Base-by-base conservation (phyloP, 106 monocot species). In the Amphibolis antarctica region DNA sequence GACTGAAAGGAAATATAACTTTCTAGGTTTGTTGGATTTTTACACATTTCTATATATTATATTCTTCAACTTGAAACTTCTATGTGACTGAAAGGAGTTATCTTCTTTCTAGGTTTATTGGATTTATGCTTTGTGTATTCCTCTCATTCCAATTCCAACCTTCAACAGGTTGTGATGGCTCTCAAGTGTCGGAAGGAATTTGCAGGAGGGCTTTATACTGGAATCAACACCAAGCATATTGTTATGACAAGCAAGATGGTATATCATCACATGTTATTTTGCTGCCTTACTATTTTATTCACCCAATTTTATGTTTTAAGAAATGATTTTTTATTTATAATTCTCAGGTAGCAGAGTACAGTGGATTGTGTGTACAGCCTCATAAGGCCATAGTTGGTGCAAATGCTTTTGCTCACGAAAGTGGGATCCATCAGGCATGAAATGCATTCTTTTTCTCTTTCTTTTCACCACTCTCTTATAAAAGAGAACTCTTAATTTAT, bases 341-440 rank as follows among this genome's bases (percentile, higher is more conserved):
- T 67, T 61, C 70, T 23, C 60, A 93, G 93, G 88, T 93, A 43
- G 78, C 80, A 69, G 93, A 93, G 62, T 69, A 83, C 74, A 93
- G 68, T 51, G 93, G 93, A 50, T 67, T 93, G 71, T 63, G 75
- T 62, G 83, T 93, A 48, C 93, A 93, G 55, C 88, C 88, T 13
- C 93, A 93, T 75, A 93, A 93, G 57, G 93, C 88, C 67, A 88
- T 93, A 72, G 93, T 84, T 76, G 83, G 88, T 42, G 81, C 74
- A 1, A 84, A 88, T 88, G 83, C 88, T 75, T 87, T 87, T 80
- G 80, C 86, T 26, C 86, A 87, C 70, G 86, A 87, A 76, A 87
- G 86, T 83, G 86, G 86, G 17, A 87, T 87, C 15, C 86, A 87
- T 43, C 86, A 87, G 77, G 86, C 82, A 71, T 45, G 64, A 46